Evolutionary conservation across 306 rosid species (phyloP), one percentile per base, ranked within the genome.

Genomic region (Spatholobus suberectus): DNA sequence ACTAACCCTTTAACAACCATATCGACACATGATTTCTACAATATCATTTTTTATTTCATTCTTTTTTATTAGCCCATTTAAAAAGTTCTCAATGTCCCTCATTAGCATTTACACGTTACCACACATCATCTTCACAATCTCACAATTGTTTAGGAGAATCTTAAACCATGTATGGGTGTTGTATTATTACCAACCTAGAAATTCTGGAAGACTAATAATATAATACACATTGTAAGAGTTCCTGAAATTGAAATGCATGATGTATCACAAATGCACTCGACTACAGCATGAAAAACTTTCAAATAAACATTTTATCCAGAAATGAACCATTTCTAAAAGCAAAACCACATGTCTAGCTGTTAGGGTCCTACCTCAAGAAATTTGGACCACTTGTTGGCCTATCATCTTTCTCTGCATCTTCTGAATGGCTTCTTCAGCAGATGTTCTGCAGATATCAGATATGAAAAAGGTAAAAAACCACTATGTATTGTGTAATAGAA

Each of bases 351-450:
- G 98, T 89, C 93, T 94, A 55, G 90, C 90, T 37, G 95, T 82
- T 23, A 80, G 90, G 77, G 92, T 89, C 87, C 96, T 93, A 44
- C 97, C 98, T 97, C 97, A 95, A 70, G 98, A 90, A 87, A 93
- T 69, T 70, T 91, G 92, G 34, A 95, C 89, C 65, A 88, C 89
- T 90, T 93, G 97, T 75, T 95, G 97, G 58, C 97, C 97, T 68
- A 95, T 88, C 88, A 89, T 87, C 87, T 81, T 93, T 89, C 97
- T 97, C 80, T 93, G 97, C 98, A 93, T 93, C 85, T 88, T 89
- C 89, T 88, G 97, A 68, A 91, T 89, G 66, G 97, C 95, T 84
- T 90, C 97, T 87, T 95, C 98, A 65, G 98, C 97, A 63, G 95
- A 91, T 87, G 90, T 72, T 89, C 98, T 93, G 83, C 67, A 87